A percentile compares a stretch with the other conserved stretches of the same genome.
Evolutionary conservation across 805 yeast species (phyloP).

Genomic region (Wickerhamomyces bovis): DNA sequence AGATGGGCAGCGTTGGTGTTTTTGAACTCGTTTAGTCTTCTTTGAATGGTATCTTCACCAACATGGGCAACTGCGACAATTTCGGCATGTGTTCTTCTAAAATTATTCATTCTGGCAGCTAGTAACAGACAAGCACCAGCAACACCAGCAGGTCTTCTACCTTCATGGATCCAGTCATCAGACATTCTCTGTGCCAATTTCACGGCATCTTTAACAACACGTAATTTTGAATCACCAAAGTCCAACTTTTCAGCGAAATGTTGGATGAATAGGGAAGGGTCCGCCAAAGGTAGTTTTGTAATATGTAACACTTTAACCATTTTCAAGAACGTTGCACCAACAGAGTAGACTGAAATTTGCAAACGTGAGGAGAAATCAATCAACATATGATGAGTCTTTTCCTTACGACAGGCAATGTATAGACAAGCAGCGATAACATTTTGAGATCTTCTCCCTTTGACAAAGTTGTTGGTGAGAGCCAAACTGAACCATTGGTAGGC

Average conservation of each 20-base stretch:
- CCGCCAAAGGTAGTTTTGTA: slow-evolving; percentile 76
- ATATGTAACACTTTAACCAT: slow-evolving; percentile 84
- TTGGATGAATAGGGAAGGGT: slow-evolving; percentile 89
- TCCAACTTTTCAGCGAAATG: slow-evolving; percentile 87
- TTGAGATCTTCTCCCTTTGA: slow-evolving; percentile 94
- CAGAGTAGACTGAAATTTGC: slow-evolving; percentile 86
- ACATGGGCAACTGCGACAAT: slow-evolving; percentile 93
- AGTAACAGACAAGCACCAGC: slow-evolving; percentile 94
- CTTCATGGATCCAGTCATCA: slow-evolving; percentile 93
- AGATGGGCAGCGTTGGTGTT: slow-evolving; percentile 67
- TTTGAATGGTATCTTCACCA: slow-evolving; percentile 89
- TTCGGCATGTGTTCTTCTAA: slow-evolving; percentile 86
- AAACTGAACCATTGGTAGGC: slow-evolving; percentile 86
- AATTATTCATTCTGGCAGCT: slow-evolving; percentile 96
- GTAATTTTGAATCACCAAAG: slow-evolving; percentile 65
- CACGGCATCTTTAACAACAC: slow-evolving; percentile 83
- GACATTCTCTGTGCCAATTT: slow-evolving; percentile 86
- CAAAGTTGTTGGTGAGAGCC: slow-evolving; percentile 84
- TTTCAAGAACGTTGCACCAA: slow-evolving; percentile 93
- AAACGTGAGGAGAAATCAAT: slow-evolving; percentile 89
- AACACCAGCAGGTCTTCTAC: slow-evolving; percentile 96
- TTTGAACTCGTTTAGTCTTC: slow-evolving; percentile 83
- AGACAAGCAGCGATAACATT: slow-evolving; percentile 94
- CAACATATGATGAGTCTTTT: slow-evolving; percentile 88
- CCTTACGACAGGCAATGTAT: slow-evolving; percentile 90